Evolutionary conservation across 257 asterid genomes (phyloP), one percentile per base, ranked within the genome.

Genomic region (Jaltomata sinuosa): DNA sequence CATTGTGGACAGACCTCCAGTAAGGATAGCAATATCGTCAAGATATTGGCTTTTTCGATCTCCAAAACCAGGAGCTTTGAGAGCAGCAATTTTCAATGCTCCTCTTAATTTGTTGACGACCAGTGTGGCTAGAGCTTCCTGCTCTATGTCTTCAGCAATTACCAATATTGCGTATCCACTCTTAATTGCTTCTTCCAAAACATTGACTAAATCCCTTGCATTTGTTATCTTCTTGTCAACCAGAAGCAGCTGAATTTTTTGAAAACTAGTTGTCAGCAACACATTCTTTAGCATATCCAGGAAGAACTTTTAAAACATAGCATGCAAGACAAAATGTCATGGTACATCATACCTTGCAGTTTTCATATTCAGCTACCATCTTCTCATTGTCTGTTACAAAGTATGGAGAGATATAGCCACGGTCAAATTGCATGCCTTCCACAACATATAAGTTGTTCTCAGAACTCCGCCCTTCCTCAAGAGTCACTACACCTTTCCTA

Each of bases 51-150:
- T 92, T 88, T 97, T 97, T 78, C 99, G 88, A 83, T 95, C 99
- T 84, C 99, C 99, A 88, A 95, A 97, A 8, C 98, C 99, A 85
- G 99, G 99, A 77, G 99, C 98, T 89, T 97, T 97, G 31, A 97
- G 92, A 71, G 99, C 99, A 80, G 98, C 97, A 79, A 97, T 93
- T 88, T 97, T 95, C 87, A 97, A 82, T 10, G 99, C 90, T 19
- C 99, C 99, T 88, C 99, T 94, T 54, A 95, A 92, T 89, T 86
- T 97, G 92, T 97, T 97, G 81, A 97, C 99, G 76, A 95, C 99
- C 54, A 95, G 95, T 27, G 99, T 97, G 79, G 98, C 99, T 52
- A 97, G 89, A 84, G 99, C 98, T 87, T 97, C 99, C 86, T 97
- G 99, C 89, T 97, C 99, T 38, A 95, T 94, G 86, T 97, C 99